Evolutionary conservation across 106 monocot genomes (phyloP).

Genomic region (Phalaenopsis aphrodite): DNA sequence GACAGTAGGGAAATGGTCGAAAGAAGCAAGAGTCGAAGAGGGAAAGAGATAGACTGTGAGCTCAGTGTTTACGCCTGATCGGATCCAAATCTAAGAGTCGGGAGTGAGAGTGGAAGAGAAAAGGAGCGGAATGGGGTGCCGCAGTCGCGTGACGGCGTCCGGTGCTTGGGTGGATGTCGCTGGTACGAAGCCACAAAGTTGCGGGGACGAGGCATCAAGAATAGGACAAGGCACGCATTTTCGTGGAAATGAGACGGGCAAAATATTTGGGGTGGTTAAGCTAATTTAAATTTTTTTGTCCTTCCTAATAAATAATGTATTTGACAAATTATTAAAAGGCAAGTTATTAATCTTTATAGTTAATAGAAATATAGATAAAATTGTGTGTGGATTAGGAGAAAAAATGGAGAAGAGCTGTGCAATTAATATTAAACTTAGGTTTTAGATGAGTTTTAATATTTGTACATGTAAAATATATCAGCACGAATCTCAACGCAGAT

Average conservation of each 20-base stretch:
- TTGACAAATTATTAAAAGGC: no score
- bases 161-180: background rate
- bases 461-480: no score
- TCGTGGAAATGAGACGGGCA: background rate
- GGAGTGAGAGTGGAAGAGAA: background rate
- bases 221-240: background rate
- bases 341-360: no score
- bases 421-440: no score
- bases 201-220: background rate
- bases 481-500: no score
- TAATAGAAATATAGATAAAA: no score
- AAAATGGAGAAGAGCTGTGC: no score
- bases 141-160: background rate
- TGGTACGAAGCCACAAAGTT: background rate
- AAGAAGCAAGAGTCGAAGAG: background rate
- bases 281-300: no score
- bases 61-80: background rate
- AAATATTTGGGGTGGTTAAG: no score
- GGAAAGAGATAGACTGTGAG: background rate
- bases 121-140: background rate
- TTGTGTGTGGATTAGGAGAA: no score
- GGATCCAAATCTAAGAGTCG: slow-evolving; percentile 1
- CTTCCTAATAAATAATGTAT: no score
- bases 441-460: no score
- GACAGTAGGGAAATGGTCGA: background rate